Evolutionary conservation across 371 early-diverging fungal species (phyloP), one percentile per base, ranked within the genome.

Genomic region (Mucor irregularis): DNA sequence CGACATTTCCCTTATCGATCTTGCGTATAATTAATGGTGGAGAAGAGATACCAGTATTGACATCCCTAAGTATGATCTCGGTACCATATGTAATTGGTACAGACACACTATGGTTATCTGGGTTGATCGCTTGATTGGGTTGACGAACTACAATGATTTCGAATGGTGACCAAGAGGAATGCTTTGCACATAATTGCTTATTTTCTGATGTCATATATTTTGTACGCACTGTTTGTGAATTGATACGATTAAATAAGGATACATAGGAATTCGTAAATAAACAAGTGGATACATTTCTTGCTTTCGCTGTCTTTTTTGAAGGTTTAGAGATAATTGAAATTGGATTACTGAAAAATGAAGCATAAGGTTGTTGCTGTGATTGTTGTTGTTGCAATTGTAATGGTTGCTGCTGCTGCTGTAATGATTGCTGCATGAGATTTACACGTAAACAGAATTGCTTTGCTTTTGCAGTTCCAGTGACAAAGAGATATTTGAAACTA

Each of bases 291-390:
- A 83, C 80, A 62, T 87, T 89, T 56, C 90, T 85, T 7, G 90
- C 86, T 67, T 90, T 91, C 49, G 87, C 83, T 0, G 88, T 89
- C 76, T 93, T 93, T 66, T 92, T 92, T 43, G 88, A 87, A 9
- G 94, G 94, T 67, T 93, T 93, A 49, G 93, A 92, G 31, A 93
- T 90, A 63, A 93, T 89, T 6, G 84, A 66, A 30, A 92, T 85
- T 0, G 91, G 86, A 10, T 73, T 64, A 7, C 90, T 89, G 55
- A 82, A 81, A 35, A 89, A 88, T 9, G 81, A 79, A 9, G 86
- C 87, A 56, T 72, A 63, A 0, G 60, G 40, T 11, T 38, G 51
- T 19, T 42, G 49, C 11, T 47, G 54, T 55, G 52, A 56, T 29
- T 48, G 57, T 13, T 55, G 46, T 5, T 37, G 46, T 5, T 47